A percentile compares a stretch with the other conserved stretches of the same genome.
phyloP scores from a whole-genome alignment of 2,329 filamentous ascomycete species.

The Calonectria pteridis region DNA sequence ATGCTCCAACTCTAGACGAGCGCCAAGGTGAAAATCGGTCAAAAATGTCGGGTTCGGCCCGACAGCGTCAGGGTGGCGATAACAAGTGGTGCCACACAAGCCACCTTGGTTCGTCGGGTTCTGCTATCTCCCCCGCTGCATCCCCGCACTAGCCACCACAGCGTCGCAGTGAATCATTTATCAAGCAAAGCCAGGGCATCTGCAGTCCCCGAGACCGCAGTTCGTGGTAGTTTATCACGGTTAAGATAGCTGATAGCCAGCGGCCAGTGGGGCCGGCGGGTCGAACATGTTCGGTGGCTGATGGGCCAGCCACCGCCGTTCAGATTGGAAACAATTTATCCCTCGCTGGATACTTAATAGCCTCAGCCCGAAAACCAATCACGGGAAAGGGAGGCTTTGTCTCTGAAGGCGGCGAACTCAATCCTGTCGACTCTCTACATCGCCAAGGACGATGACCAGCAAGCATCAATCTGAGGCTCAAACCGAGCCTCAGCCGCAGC shows the following conservation, averaged over 20 bases:
- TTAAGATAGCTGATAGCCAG: not conserved
- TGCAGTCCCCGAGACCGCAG: constrained; percentile 1
- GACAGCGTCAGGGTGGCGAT: not conserved
- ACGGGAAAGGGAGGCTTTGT: not conserved
- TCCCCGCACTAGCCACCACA: not conserved
- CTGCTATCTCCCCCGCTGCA: constrained; percentile 2
- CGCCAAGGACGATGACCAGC: not conserved
- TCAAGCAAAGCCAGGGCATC: not conserved
- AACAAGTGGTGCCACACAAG: not conserved
- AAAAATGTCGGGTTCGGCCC: not conserved
- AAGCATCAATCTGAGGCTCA: not conserved
- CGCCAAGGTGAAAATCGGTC: not conserved
- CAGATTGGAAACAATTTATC: not conserved
- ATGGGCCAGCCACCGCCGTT: not conserved
- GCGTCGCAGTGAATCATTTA: not conserved
- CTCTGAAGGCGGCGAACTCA: not conserved
- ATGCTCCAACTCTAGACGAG: not conserved
- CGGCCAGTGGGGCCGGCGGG: not conserved
- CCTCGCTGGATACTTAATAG: not conserved
- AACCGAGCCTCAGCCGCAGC: not conserved
- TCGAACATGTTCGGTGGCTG: not conserved
- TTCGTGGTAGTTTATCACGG: not conserved
- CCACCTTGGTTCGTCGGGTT: not conserved
- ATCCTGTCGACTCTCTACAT: not conserved
- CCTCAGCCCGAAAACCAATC: not conserved